These are phyloP conservation scores for Teunomyces panamensis DNA, from an alignment of 805 yeast genomes.

Conservation along the genomic window DNA sequence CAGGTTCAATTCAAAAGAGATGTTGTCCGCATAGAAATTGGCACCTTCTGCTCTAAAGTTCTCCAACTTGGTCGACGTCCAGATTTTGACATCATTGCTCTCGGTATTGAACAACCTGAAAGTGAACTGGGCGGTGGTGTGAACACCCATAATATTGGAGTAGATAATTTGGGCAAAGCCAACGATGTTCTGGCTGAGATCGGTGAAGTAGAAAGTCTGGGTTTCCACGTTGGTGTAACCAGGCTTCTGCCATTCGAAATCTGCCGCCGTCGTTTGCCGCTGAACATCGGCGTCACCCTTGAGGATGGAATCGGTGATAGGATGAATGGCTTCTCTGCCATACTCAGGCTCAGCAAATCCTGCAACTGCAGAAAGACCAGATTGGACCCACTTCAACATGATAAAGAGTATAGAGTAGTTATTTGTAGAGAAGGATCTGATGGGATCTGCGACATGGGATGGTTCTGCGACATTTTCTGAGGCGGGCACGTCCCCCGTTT, in stretches of 20 bases:
- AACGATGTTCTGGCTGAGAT: slow-evolving; percentile 55
- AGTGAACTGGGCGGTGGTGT: slow-evolving; percentile 90
- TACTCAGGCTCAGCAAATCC: slow-evolving; percentile 98
- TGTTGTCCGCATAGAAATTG: slow-evolving; percentile 74
- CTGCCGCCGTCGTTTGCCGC: slow-evolving; percentile 58
- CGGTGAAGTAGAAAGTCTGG: slow-evolving; percentile 82
- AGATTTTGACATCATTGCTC: slow-evolving; percentile 48
- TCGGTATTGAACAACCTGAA: slow-evolving; percentile 68
- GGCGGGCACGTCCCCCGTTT: not conserved
- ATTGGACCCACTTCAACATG: slow-evolving; percentile 82
- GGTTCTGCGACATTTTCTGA: not conserved
- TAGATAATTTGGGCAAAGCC: slow-evolving; percentile 96
- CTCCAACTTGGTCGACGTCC: slow-evolving; percentile 91
- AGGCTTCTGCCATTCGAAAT: slow-evolving; percentile 74
- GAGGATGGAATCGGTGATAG: slow-evolving; percentile 61
- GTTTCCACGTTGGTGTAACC: slow-evolving; percentile 90
- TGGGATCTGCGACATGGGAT: not conserved
- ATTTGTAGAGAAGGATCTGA: not conserved
- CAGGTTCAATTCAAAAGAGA: slow-evolving; percentile 62
- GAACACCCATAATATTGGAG: slow-evolving; percentile 84
- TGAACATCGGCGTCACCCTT: slow-evolving; percentile 41
- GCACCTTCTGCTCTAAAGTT: slow-evolving; percentile 71
- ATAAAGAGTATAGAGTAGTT: not conserved
- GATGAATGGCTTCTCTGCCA: slow-evolving; percentile 86
- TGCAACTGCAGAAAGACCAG: slow-evolving; percentile 87